These are phyloP conservation scores for Aspergillus udagawae DNA, from an alignment of 2,329 filamentous ascomycete species.

Conservation along the genomic window DNA sequence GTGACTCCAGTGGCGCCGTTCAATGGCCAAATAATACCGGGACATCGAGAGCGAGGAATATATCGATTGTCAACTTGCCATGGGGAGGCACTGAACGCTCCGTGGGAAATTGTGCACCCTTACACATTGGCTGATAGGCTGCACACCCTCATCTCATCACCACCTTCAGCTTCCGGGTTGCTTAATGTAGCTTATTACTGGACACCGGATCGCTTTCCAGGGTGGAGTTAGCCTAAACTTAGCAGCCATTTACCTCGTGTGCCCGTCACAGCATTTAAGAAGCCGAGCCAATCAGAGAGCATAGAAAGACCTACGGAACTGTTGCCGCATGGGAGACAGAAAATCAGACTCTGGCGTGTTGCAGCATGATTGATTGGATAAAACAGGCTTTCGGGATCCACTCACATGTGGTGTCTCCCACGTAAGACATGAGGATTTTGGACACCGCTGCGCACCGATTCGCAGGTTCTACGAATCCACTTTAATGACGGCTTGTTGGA, in stretches of 20 bases:
- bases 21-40: background rate
- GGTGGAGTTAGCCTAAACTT: conserved; percentile 3
- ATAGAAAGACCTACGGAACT: background rate
- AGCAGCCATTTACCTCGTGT: conserved; percentile 6
- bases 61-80: background rate
- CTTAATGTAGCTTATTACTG: background rate
- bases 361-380: background rate
- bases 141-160: conserved; percentile 1
- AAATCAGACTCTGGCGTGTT: conserved; percentile 1
- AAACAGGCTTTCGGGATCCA: background rate
- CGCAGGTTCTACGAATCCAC: background rate
- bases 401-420: conserved; percentile 10
- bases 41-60: background rate
- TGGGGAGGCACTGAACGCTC: background rate
- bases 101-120: background rate
- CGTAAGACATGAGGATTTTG: background rate
- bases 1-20: background rate
- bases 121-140: background rate
- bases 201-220: conserved; percentile 6
- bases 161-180: conserved; percentile 2
- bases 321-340: conserved; percentile 9
- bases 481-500: background rate
- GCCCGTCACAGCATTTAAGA: background rate
- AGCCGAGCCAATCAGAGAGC: background rate
- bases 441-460: conserved; percentile 5